A percentile compares a stretch with the other conserved stretches of the same genome.
These are phyloP conservation scores for Eucommia ulmoides DNA, from an alignment of 257 asterid species.

Conservation along the genomic window DNA sequence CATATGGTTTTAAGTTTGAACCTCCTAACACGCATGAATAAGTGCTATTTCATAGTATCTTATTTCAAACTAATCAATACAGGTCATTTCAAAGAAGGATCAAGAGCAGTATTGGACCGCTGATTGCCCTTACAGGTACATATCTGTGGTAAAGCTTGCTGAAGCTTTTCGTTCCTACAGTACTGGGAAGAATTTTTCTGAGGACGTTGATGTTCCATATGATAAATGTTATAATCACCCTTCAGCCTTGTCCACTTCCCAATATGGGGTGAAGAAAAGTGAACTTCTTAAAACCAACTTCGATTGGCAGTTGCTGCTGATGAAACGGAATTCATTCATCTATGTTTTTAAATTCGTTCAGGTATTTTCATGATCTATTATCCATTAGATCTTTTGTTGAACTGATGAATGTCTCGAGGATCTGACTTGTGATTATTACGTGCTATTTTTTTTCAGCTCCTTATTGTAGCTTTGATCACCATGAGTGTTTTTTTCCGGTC, in stretches of 20 bases:
- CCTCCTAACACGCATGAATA: no score
- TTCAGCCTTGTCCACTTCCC: slow-evolving; percentile 71
- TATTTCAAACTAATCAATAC: slow-evolving; percentile 16
- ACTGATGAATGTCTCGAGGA: neutral
- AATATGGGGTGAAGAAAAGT: slow-evolving; percentile 58
- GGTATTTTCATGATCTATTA: slow-evolving; percentile 28
- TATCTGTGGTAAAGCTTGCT: slow-evolving; percentile 57
- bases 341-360: slow-evolving; percentile 78
- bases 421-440: slow-evolving; percentile 11
- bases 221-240: slow-evolving; percentile 85
- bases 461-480: slow-evolving; percentile 75
- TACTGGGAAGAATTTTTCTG: slow-evolving; percentile 51
- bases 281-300: slow-evolving; percentile 70
- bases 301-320: slow-evolving; percentile 76
- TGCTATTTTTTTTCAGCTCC: slow-evolving; percentile 45
- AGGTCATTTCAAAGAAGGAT: slow-evolving; percentile 87
- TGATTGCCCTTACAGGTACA: slow-evolving; percentile 52
- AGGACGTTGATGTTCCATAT: slow-evolving; percentile 52
- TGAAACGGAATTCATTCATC: slow-evolving; percentile 84
- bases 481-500: slow-evolving; percentile 94
- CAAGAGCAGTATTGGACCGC: slow-evolving; percentile 87
- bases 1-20: no score
- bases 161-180: slow-evolving; percentile 57
- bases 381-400: neutral
- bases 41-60: slow-evolving; percentile 6